A percentile compares a stretch with the other conserved stretches of the same genome.
These are phyloP conservation scores for Stephanodiscus minutulus DNA, from an alignment of 108 stramenopile genomes.

Conservation along the genomic window DNA sequence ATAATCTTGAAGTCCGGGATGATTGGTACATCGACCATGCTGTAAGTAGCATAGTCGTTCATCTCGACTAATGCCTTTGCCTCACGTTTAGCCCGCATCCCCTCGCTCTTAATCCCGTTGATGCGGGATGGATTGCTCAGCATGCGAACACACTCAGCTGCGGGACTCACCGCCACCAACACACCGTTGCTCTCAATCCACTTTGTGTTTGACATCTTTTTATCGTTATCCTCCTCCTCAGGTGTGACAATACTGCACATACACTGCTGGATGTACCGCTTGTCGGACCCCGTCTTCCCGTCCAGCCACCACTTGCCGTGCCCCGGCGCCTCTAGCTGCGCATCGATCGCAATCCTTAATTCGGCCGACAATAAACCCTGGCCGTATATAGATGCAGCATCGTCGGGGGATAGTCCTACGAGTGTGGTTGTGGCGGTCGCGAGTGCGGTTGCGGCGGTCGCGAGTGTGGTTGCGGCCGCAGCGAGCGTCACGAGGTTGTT, in stretches of 20 bases:
- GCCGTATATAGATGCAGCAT: background rate
- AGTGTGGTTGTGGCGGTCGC: too few species aligned
- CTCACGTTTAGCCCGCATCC: too few species aligned
- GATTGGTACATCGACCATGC: too few species aligned
- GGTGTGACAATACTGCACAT: background rate
- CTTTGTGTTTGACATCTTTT: background rate
- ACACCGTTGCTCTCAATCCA: background rate
- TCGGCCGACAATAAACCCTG: background rate
- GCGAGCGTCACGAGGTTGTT: too few species aligned
- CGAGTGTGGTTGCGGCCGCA: constrained; percentile 34
- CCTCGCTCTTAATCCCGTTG: too few species aligned
- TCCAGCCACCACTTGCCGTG: background rate
- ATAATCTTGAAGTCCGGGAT: too few species aligned
- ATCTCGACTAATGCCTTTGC: too few species aligned
- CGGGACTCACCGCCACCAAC: background rate
- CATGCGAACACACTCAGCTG: too few species aligned
- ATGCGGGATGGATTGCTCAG: too few species aligned
- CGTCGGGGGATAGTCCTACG: too few species aligned
- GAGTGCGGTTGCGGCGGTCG: constrained; percentile 21
- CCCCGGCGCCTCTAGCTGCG: background rate
- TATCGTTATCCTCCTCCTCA: background rate
- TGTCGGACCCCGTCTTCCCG: background rate
- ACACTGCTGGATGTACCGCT: background rate
- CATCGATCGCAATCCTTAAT: background rate
- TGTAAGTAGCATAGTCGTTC: too few species aligned